Base-by-base conservation (phyloP, 192 early-diverging fungal species). In the Haplosporangium gracile region DNA sequence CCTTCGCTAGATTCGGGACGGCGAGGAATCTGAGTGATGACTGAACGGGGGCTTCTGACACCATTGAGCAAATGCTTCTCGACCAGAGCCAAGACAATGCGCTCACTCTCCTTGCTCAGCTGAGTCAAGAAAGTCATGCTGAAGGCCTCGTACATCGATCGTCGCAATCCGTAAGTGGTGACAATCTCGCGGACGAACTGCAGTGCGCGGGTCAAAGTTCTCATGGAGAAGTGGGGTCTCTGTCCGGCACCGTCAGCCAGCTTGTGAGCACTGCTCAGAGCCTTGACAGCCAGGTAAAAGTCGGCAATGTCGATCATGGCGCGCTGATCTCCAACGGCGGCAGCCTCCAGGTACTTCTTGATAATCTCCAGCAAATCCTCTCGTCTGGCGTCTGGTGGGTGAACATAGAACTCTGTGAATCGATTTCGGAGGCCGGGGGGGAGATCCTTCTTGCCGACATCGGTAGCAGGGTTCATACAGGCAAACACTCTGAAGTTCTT, bases 391-490 rank as follows among this genome's bases (percentile, higher is more conserved):
- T 99, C 99, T 5, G 98, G 97, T 18, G 97, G 90, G 74, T 97
- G 94, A 34, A 99, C 97, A 90, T 96, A 99, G 71, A 98, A 95
- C 82, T 99, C 99, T 18, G 96, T 97, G 85, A 99, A 99, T 36
- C 98, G 92, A 60, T 93, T 96, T 45, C 98, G 93, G 34, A 99
- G 92, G 18, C 96, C 97, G 20, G 95, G 95, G 9, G 99, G 96
- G 42, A 99, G 90, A 81, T 99, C 97, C 69, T 96, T 93, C 87
- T 99, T 99, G 70, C 98, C 98, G 0, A 98, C 97, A 90, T 99
- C 99, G 40, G 95, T 99, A 26, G 99, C 95, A 43, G 99, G 99
- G 87, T 99, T 99, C 98, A 99, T 99, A 88, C 99, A 99, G 4
- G 95, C 97, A 88, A 99, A 99, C 5, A 99, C 89, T 5, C 99